Percentiles rank a stretch among this genome's conserved stretches.
phyloP scores from a whole-genome alignment of 2,329 filamentous ascomycete species.

The Neocucurbitaria cava region DNA sequence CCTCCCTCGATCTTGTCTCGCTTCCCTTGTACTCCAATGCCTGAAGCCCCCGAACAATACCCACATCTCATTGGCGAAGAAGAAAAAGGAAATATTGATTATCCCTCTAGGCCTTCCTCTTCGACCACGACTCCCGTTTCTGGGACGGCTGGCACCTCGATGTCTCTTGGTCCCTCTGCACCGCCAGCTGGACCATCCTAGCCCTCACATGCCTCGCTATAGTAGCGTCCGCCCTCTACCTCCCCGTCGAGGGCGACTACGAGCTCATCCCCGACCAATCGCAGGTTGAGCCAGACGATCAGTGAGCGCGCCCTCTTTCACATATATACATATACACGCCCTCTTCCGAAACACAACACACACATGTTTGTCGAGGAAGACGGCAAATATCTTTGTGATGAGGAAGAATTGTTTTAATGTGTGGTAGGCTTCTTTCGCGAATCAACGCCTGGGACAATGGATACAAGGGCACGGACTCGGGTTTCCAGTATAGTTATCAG shows the following conservation, averaged over 20 bases:
- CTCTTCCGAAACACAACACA: not conserved
- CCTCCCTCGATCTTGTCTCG: not conserved
- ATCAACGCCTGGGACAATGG: slow-evolving; percentile 46
- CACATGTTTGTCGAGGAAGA: not conserved
- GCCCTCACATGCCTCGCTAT: slow-evolving; percentile 65
- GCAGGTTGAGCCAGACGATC: slow-evolving; percentile 40
- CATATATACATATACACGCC: slow-evolving; percentile 1
- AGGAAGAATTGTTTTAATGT: slow-evolving; percentile 26
- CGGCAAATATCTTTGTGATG: not conserved
- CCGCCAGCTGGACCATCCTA: slow-evolving; percentile 65
- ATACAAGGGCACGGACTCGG: slow-evolving; percentile 30
- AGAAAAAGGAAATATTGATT: slow-evolving; percentile 12
- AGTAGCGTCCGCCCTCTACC: slow-evolving; percentile 69
- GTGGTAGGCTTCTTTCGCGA: slow-evolving; percentile 39
- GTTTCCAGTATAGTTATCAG: slow-evolving; percentile 27
- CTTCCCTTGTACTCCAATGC: not conserved
- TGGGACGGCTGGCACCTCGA: slow-evolving; percentile 82
- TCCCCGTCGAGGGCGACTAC: slow-evolving; percentile 86
- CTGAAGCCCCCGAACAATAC: not conserved
- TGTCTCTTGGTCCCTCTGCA: slow-evolving; percentile 75
- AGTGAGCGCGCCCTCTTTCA: slow-evolving; percentile 30
- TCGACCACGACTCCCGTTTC: slow-evolving; percentile 83
- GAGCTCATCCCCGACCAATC: slow-evolving; percentile 68
- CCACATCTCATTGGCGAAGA: not conserved
- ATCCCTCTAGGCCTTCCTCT: slow-evolving; percentile 73